A percentile compares a stretch with the other conserved stretches of the same genome.
These are phyloP conservation scores for Acanthamoeba healyi DNA, from an alignment of 208 protist genomes.

Conservation along the genomic window DNA sequence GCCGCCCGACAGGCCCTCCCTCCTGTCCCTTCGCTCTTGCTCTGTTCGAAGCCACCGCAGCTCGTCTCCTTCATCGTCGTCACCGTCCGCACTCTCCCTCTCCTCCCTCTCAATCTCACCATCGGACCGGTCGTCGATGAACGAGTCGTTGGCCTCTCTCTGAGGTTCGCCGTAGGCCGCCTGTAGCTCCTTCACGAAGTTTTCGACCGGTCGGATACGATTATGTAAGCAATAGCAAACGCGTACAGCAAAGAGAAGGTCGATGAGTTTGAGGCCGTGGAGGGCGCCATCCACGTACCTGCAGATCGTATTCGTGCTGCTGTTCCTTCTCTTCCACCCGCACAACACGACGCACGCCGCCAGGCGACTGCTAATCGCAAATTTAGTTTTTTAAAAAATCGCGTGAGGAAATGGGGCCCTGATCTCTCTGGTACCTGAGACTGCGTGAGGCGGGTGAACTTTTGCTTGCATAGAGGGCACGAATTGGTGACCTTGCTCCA, in stretches of 20 bases:
- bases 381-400: too few relatives aligned
- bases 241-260: not conserved
- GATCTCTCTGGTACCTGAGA: not conserved
- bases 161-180: not conserved
- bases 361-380: not conserved
- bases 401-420: not conserved
- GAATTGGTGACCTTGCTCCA: constrained; percentile 71
- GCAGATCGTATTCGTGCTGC: not conserved
- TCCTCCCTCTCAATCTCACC: not conserved
- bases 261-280: too few relatives aligned
- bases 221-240: too few relatives aligned
- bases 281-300: not conserved
- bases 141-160: not conserved
- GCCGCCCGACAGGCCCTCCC: not conserved
- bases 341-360: not conserved
- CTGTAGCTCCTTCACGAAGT: not conserved
- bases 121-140: constrained; percentile 40
- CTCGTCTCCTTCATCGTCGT: not conserved
- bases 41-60: not conserved
- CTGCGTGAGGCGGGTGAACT: constrained; percentile 37
- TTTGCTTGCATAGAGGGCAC: constrained; percentile 45
- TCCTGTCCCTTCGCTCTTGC: not conserved
- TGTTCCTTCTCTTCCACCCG: not conserved
- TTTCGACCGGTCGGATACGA: too few relatives aligned
- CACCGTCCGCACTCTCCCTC: not conserved